These are phyloP conservation scores for Ganoderma sp. DNA, from an alignment of 1,284 basidiomycete species.

Conservation along the genomic window DNA sequence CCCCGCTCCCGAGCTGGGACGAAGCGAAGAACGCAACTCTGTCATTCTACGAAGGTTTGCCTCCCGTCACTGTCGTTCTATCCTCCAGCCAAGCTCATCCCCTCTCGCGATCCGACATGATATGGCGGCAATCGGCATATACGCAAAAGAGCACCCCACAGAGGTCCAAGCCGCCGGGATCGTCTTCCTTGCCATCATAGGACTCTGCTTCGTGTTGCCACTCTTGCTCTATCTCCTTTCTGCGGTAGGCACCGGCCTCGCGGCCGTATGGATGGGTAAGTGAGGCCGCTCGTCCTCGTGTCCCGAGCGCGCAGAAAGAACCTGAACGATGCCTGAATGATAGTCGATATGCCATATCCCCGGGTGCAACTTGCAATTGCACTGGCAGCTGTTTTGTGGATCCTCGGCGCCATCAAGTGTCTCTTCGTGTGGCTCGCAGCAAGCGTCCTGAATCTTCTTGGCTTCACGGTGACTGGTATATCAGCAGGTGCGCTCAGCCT, in stretches of 20 bases:
- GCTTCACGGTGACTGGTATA: background rate
- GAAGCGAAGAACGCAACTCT: background rate
- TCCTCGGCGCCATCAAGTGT: background rate
- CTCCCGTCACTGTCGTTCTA: background rate
- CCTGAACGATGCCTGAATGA: no score
- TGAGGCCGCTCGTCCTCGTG: background rate
- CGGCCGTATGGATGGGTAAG: background rate
- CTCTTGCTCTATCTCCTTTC: background rate
- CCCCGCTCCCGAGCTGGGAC: background rate
- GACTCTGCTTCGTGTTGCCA: background rate
- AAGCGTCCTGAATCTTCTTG: background rate
- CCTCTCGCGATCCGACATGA: background rate
- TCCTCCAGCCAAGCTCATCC: background rate
- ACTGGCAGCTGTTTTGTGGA: background rate
- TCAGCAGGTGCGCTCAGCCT: background rate
- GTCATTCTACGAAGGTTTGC: background rate
- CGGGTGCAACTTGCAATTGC: background rate
- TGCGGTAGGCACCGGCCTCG: background rate
- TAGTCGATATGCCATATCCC: background rate
- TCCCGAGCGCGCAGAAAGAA: no score
- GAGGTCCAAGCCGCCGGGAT: background rate
- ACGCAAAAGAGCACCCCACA: background rate
- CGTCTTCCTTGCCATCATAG: background rate
- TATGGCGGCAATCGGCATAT: background rate
- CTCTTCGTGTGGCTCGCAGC: background rate